Conservation (phyloP, 176 grass and related monocot species). For the Ensete glaucum region DNA sequence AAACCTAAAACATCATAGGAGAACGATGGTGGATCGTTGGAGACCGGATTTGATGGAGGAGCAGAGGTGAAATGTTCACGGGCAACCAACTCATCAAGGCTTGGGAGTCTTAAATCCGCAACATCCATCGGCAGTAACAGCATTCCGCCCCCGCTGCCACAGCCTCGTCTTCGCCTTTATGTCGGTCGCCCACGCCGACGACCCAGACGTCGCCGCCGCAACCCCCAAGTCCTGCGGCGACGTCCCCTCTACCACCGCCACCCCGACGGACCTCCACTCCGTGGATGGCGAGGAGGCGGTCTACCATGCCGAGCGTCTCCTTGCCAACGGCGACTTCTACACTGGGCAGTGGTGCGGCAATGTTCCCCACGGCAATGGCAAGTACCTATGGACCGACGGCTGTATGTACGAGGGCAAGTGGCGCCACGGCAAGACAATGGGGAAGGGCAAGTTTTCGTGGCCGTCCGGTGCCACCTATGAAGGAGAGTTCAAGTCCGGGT, state of each 20-base stretch:
- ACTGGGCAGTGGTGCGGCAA: constrained; percentile 36
- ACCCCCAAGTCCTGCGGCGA: constrained; percentile 3
- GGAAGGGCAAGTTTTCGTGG: not conserved
- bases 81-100: not conserved
- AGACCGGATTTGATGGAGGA: no score
- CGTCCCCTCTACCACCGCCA: not conserved
- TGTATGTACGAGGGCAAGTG: constrained; percentile 80
- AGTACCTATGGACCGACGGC: constrained; percentile 71
- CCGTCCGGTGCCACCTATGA: no score
- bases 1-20: no score
- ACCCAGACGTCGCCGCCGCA: not conserved
- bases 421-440: constrained; percentile 42
- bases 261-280: not conserved
- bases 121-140: not conserved
- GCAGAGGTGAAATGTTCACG: no score
- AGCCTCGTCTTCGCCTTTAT: constrained; percentile 12
- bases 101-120: constrained; percentile 18
- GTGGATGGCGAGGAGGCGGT: constrained; percentile 1
- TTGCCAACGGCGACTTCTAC: constrained; percentile 56
- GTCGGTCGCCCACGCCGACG: constrained; percentile 1
- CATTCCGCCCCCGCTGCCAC: constrained; percentile 4
- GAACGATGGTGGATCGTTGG: no score
- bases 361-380: constrained; percentile 47
- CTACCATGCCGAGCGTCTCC: constrained; percentile 38
- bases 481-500: not conserved